Evolutionary conservation across 1,284 basidiomycete genomes (phyloP), one percentile per base, ranked within the genome.

Genomic region (Ustilago bromivora): DNA sequence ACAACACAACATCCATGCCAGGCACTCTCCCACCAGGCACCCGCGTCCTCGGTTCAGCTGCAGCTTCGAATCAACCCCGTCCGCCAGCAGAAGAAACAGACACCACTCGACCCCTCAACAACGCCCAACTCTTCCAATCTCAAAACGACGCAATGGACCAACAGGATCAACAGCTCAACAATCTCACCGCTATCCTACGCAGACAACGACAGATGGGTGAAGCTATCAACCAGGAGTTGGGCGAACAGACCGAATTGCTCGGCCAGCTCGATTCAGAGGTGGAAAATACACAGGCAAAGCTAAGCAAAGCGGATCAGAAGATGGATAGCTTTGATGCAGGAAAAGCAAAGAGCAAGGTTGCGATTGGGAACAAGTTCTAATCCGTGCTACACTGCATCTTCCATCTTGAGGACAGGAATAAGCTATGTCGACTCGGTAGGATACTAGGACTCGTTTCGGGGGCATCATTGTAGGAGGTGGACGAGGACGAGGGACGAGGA

Each of bases 171-270:
- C 92, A 96, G 82, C 89, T 97, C 32, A 88, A 91, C 12, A 90
- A 92, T 75, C 88, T 99, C 43, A 91, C 93, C 0, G 90, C 93
- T 0, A 91, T 97, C 67, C 88, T 99, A n/a, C 90, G 91, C 73
- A 89, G 94, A 47, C 96, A 98, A 87, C 90, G 91, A 78, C 91
- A 93, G 62, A 90, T 98, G 54, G 96, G 96, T 11, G 89, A 93
- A 74, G 94, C 95, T 17, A 98, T 99, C 75, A 89, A 90, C 66
- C 89, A 90, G 61, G 96, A 99, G 88, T 91, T 99, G 67, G 88
- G 88, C 7, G 88, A 91, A 79, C 96, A 98, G 87, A 95, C 91
- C 78, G 94, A 96, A 83, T 87, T 97, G 87, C 87, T 98, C 78
- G 93, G 96, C 82, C 90, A 91, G 81, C 87, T 98, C 61, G 89